Evolutionary conservation across 257 asterid genomes (phyloP).

Genomic region (Salvia rosmarinus): DNA sequence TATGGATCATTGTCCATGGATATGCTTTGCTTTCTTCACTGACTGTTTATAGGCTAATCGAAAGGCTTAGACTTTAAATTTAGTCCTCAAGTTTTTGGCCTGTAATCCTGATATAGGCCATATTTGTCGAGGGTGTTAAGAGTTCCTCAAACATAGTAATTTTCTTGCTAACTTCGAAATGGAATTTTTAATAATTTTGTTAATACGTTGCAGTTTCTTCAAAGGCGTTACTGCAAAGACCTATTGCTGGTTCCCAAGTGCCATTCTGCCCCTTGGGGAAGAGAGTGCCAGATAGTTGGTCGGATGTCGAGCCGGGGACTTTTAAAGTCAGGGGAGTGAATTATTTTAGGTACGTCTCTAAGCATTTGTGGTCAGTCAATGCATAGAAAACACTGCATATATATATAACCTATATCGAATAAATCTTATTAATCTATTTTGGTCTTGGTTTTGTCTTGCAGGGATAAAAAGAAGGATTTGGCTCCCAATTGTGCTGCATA

Average conservation of each 20-base stretch:
- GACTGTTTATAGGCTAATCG: neutral
- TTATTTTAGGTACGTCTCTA: constrained; percentile 59
- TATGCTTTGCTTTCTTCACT: neutral
- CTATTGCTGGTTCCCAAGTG: constrained; percentile 92
- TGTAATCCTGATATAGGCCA: too few species aligned
- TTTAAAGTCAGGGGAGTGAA: constrained; percentile 83
- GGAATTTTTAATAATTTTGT: neutral
- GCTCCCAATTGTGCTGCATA: constrained; percentile 84
- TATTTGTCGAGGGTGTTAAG: too few species aligned
- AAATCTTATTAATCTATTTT: neutral
- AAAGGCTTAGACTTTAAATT: neutral
- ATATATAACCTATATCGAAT: neutral
- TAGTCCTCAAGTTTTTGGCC: too few species aligned
- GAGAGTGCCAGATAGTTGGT: constrained; percentile 90
- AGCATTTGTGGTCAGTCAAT: neutral
- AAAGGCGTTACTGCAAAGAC: constrained; percentile 70
- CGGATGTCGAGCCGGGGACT: constrained; percentile 77
- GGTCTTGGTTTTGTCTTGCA: constrained; percentile 37
- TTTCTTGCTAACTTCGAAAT: neutral
- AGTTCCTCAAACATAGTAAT: too few species aligned
- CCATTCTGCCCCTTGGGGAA: constrained; percentile 86
- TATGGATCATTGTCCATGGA: neutral
- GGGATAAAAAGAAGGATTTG: constrained; percentile 89
- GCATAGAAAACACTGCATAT: neutral
- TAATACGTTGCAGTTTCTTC: constrained; percentile 66